phyloP scores from a whole-genome alignment of 2,329 filamentous ascomycete species.

The Hypoxylon sp. region DNA sequence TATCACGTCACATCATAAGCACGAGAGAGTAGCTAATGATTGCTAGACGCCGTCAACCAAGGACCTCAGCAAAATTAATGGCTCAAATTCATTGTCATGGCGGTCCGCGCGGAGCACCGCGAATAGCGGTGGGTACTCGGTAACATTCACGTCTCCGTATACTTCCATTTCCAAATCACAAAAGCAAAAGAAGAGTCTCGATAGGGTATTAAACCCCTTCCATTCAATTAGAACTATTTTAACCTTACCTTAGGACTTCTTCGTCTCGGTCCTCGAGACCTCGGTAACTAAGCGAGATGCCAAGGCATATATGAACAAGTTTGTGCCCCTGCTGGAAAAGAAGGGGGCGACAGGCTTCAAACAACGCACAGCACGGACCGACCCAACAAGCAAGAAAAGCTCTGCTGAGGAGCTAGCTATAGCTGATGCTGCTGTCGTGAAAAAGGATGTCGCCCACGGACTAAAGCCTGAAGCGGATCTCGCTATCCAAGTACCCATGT shows the following conservation, averaged over 20 bases:
- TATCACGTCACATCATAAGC: neutral
- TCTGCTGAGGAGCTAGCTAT: conserved; percentile 19
- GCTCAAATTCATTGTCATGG: conserved; percentile 46
- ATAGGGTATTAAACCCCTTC: conserved; percentile 59
- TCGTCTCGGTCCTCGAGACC: conserved; percentile 87
- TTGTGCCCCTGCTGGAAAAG: conserved; percentile 64
- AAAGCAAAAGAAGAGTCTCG: conserved; percentile 63
- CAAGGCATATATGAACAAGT: conserved; percentile 90
- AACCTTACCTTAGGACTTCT: conserved; percentile 75
- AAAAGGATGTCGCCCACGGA: conserved; percentile 19
- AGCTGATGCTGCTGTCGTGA: conserved; percentile 14
- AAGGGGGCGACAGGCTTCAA: conserved; percentile 53
- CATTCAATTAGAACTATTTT: conserved; percentile 25
- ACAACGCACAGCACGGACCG: conserved; percentile 51
- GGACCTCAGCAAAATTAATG: conserved; percentile 48
- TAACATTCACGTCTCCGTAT: conserved; percentile 54
- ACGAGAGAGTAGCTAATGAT: conserved; percentile 28
- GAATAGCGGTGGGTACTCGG: conserved; percentile 49
- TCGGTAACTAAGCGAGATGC: conserved; percentile 94
- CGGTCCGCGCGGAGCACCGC: conserved; percentile 46
- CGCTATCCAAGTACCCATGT: conserved; percentile 60
- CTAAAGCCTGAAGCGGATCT: conserved; percentile 61
- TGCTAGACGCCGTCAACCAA: conserved; percentile 48
- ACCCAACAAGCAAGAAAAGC: conserved; percentile 39
- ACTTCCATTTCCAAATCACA: conserved; percentile 61